Evolutionary conservation across 2,329 filamentous ascomycete species (phyloP), one percentile per base, ranked within the genome.

Genomic region (Diaporthe australafricana): DNA sequence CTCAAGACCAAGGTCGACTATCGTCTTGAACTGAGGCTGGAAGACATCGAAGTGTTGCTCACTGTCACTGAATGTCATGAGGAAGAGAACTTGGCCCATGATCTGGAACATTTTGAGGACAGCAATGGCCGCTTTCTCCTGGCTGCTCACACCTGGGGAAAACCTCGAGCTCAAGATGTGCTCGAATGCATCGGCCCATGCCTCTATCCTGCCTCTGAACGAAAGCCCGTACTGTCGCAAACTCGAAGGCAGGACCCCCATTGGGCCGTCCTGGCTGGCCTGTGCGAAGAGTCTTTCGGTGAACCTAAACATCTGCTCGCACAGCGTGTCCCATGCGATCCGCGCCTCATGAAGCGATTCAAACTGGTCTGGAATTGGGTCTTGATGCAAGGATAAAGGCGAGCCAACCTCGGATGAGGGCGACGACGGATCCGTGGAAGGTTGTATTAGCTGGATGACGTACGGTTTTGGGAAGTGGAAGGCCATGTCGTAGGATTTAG

Each of bases 401-500:
- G 86, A 85, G 47, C 80, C 80, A 9, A 77, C 80, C 9, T 87
- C 84, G 1, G 86, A 84, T 3, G 81, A 79, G 1, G 87, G 83
- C 3, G 86, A 85, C 12, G 79, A 74, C 8, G 84, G 74, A 74
- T 82, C 77, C 71, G 76, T 74, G 38, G 75, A 68, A 56, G 81
- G 73, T 73, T 85, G 82, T 1, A 84, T 85, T 12, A 89, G 82
- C 7, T 84, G 85, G 72, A 91, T 88, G 8, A 91, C 89, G 70
- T 87, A 90, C 0, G 89, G 89, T 38, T 89, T 84, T 1, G 89
- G 89, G 72, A 91, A 91, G 77, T 92, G 90, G 76, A 91, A 92
- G 40, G 90, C 90, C 88, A 91, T 89, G 76, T 91, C 90, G 77
- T 92, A 92, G 0, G 89, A 91, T 77, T 91, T 92, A 53, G 90